These are phyloP conservation scores for Rhodotorula glutinis DNA, from an alignment of 1,284 basidiomycete genomes.

Conservation along the genomic window DNA sequence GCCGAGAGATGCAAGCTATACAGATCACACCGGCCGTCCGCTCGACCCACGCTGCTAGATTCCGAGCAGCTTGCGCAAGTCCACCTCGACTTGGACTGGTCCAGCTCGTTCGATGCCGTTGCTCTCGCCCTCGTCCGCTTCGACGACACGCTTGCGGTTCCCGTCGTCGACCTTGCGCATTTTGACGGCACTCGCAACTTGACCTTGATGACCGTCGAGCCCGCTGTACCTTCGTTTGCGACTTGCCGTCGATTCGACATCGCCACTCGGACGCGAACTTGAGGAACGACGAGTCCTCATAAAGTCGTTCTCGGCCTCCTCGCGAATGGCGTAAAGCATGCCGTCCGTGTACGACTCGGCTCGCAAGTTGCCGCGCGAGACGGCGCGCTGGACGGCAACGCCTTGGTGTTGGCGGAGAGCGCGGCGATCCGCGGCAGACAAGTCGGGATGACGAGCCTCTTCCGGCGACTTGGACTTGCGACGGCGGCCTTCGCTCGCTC, in stretches of 20 bases:
- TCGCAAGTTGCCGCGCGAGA: not conserved
- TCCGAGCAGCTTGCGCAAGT: conserved; percentile 6
- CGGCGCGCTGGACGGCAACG: not conserved
- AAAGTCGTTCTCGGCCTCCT: not conserved
- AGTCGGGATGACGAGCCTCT: not conserved
- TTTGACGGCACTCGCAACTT: conserved; percentile 2
- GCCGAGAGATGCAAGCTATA: too few relatives aligned
- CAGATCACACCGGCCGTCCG: too few relatives aligned
- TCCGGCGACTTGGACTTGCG: not conserved
- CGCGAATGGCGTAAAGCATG: not conserved
- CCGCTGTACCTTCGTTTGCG: not conserved
- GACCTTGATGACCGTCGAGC: not conserved
- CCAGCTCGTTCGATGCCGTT: not conserved
- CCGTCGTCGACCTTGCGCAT: not conserved
- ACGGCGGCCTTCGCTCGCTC: not conserved
- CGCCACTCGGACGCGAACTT: too few relatives aligned
- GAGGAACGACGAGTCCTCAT: not conserved
- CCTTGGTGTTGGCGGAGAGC: not conserved
- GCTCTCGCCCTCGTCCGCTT: not conserved
- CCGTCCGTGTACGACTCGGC: conserved; percentile 1
- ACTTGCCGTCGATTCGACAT: not conserved
- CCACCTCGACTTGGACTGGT: conserved; percentile 1
- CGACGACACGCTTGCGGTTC: not conserved
- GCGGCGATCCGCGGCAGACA: not conserved
- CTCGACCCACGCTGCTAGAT: not conserved